Evolutionary conservation across 2,329 filamentous ascomycete species (phyloP), one percentile per base, ranked within the genome.

Genomic region (Phyllosticta citribraziliensis): DNA sequence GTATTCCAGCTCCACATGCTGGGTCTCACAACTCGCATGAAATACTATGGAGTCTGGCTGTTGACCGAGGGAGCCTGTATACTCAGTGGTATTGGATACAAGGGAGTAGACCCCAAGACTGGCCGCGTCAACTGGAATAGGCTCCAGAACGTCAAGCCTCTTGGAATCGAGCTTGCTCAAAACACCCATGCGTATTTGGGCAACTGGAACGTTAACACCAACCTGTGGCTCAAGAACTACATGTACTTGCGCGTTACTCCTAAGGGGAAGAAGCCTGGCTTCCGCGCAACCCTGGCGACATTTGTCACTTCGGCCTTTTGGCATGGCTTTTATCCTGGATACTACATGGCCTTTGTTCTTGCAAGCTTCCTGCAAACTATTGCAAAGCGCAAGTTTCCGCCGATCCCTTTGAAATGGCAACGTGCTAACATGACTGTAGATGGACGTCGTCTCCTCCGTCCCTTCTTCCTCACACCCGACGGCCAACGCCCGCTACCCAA

Each of bases 141-240:
- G 27, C 79, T 97, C 19, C 88, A 90, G 67, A 99, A 99, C 70
- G 90, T 99, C 66, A 86, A 89, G 66, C 88, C 94, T 0, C 87
- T 86, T 81, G 85, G 84, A 2, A 89, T 99, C 27, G 94, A 99
- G 76, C 81, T 85, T 0, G 94, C 93, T 0, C 92, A 97, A 75
- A 99, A 97, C 72, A 89, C 89, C n/a, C 86, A 93, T 59, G 91
- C 85, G 1, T 97, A 94, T 69, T 82, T 99, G 2, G 93, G 87
- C 56, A 88, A 85, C 69, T 99, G 94, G 94, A 99, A 99, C 74
- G 96, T 97, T 78, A 97, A 97, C 75, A 99, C 94, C 12, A 99
- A 97, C 73, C 85, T 90, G 69, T 99, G 94, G 94, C 79, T 99
- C 64, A 85, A 92, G 55, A 96, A 97, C 74, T 99, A 97, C 71